Percentiles rank a stretch among this genome's conserved stretches.
These are phyloP conservation scores for Prunus campanulata DNA, from an alignment of 306 rosid species.

Conservation along the genomic window DNA sequence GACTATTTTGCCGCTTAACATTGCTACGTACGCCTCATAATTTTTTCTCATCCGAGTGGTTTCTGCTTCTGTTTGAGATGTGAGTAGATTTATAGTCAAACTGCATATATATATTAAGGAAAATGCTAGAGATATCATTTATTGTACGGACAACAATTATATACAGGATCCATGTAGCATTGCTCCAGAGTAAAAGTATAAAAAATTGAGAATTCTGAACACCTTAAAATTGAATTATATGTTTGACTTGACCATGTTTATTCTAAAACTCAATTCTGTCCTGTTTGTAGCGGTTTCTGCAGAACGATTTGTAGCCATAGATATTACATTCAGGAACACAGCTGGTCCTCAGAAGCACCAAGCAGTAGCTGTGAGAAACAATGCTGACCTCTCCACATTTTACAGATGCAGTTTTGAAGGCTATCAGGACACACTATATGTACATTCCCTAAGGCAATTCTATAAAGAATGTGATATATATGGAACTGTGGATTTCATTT, in stretches of 20 bases:
- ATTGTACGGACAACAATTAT: background rate
- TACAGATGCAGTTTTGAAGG: slow-evolving; percentile 82
- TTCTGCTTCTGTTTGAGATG: too few species aligned
- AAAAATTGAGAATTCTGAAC: background rate
- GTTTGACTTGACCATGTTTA: background rate
- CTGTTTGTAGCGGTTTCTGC: slow-evolving; percentile 62
- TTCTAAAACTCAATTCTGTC: background rate
- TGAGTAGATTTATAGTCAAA: too few species aligned
- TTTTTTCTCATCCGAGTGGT: too few species aligned
- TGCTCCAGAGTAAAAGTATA: background rate
- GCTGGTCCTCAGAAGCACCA: slow-evolving; percentile 82
- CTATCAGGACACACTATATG: slow-evolving; percentile 84
- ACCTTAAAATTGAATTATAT: background rate
- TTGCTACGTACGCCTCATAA: too few species aligned
- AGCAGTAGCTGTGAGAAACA: slow-evolving; percentile 78
- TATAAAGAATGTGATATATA: slow-evolving; percentile 66
- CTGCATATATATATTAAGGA: too few species aligned
- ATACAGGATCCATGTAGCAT: background rate
- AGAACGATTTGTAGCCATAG: slow-evolving; percentile 69
- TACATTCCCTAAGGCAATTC: slow-evolving; percentile 71
- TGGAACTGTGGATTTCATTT: slow-evolving; percentile 78
- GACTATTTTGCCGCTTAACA: background rate
- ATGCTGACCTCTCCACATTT: slow-evolving; percentile 75
- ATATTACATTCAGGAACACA: slow-evolving; percentile 71
- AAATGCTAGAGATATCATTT: too few species aligned